A percentile compares a stretch with the other conserved stretches of the same genome.
Evolutionary conservation across 1,284 basidiomycete species (phyloP).

Genomic region (Boletus smithii): DNA sequence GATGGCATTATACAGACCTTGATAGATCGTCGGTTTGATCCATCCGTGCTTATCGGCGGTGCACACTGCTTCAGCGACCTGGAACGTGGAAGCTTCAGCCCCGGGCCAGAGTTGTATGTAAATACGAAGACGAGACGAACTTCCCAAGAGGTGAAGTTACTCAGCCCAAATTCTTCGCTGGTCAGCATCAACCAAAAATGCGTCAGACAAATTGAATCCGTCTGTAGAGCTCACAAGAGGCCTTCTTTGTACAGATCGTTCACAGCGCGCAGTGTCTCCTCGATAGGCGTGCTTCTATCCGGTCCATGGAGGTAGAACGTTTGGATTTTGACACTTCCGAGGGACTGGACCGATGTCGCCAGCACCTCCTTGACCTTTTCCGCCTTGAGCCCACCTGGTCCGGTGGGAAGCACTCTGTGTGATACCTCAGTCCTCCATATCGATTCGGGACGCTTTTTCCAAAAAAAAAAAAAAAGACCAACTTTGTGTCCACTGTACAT

Average conservation of each 20-base stretch:
- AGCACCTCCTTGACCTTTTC: conserved; percentile 24
- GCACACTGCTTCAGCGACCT: conserved; percentile 37
- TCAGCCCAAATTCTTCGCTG: conserved; percentile 43
- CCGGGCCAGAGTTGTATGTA: not conserved
- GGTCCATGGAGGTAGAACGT: conserved; percentile 30
- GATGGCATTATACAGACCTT: conserved; percentile 42
- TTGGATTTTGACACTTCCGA: conserved; percentile 23
- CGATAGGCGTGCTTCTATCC: conserved; percentile 27
- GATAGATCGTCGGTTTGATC: conserved; percentile 31
- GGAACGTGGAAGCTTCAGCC: not conserved
- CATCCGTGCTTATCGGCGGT: conserved; percentile 35
- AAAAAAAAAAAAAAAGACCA: not conserved
- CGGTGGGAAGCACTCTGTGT: conserved; percentile 24
- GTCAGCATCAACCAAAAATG: conserved; percentile 4
- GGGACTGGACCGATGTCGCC: conserved; percentile 19
- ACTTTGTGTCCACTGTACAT: conserved; percentile 34
- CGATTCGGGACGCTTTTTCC: not conserved
- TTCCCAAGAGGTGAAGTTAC: conserved; percentile 43
- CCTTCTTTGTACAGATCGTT: conserved; percentile 42
- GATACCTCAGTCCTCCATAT: not conserved
- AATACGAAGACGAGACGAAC: conserved; percentile 14
- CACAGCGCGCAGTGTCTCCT: conserved; percentile 40
- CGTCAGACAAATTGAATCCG: not conserved
- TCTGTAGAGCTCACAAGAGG: conserved; percentile 33
- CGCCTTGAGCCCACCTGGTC: conserved; percentile 21